Evolutionary conservation across 805 yeast species (phyloP).

Genomic region (Candida sithepensis): DNA sequence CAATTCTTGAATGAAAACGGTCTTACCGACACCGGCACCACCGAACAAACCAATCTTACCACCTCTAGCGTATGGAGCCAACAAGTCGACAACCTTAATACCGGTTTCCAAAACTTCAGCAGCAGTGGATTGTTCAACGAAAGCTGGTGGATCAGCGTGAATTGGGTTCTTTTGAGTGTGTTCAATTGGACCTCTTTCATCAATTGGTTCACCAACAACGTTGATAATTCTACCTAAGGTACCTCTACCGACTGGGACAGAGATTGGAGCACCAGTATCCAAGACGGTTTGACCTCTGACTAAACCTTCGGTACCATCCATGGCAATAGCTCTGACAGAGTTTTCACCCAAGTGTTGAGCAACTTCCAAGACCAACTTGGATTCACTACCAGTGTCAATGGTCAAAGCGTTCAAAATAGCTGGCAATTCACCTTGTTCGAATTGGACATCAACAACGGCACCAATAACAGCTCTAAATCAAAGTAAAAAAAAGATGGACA

Average conservation of each 20-base stretch:
- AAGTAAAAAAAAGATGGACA: background rate
- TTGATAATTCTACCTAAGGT: conserved; percentile 98
- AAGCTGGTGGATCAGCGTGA: conserved; percentile 96
- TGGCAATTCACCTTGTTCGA: conserved; percentile 96
- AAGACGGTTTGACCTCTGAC: conserved; percentile 90
- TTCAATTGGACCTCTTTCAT: conserved; percentile 98
- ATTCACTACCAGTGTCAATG: conserved; percentile 62
- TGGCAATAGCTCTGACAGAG: conserved; percentile 99
- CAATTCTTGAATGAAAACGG: conserved; percentile 99
- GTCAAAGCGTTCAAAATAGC: conserved; percentile 96
- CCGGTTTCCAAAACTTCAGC: conserved; percentile 99
- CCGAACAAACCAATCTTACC: conserved; percentile 99
- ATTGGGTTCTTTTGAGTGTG: conserved; percentile 93
- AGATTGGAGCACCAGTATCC: conserved; percentile 98
- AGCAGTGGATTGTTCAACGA: conserved; percentile 94
- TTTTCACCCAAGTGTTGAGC: conserved; percentile 99
- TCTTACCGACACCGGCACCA: conserved; percentile 99
- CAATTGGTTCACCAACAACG: conserved; percentile 99
- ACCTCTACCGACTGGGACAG: conserved; percentile 99
- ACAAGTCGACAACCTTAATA: conserved; percentile 98
- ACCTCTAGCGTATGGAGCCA: conserved; percentile 99
- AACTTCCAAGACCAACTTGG: conserved; percentile 87
- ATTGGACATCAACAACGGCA: conserved; percentile 99
- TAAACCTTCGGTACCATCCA: conserved; percentile 99
- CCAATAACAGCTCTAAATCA: conserved; percentile 85